Conservation (phyloP, 1,284 basidiomycete species). For the Pisolithus thermaeus region DNA sequence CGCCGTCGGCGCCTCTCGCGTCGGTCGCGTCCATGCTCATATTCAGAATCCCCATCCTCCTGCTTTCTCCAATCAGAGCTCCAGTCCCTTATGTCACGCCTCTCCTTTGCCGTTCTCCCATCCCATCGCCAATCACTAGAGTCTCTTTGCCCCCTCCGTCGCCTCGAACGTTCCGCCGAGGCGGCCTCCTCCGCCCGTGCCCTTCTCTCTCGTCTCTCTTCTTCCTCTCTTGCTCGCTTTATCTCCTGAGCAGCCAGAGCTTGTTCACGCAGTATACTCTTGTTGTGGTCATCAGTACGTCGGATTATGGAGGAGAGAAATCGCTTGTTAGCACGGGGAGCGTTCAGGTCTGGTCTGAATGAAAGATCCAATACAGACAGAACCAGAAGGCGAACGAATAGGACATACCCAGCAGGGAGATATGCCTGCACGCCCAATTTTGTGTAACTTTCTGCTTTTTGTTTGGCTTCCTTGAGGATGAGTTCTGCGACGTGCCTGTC, state of each 20-base stretch:
- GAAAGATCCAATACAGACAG: background rate
- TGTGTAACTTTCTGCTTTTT: slow-evolving; percentile 72
- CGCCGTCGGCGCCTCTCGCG: slow-evolving; percentile 13
- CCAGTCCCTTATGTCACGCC: slow-evolving; percentile 13
- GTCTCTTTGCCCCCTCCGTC: slow-evolving; percentile 32
- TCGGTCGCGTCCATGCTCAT: slow-evolving; percentile 1
- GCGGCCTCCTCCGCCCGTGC: slow-evolving; percentile 66
- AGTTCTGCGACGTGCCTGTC: slow-evolving; percentile 86
- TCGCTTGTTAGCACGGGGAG: slow-evolving; percentile 84
- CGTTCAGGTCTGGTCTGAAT: slow-evolving; percentile 46
- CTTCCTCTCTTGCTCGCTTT: slow-evolving; percentile 56
- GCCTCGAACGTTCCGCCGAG: slow-evolving; percentile 52
- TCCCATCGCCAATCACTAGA: slow-evolving; percentile 37
- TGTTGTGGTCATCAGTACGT: slow-evolving; percentile 90
- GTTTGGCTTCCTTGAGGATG: slow-evolving; percentile 84
- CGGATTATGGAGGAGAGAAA: slow-evolving; percentile 85
- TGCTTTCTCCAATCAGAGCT: slow-evolving; percentile 11
- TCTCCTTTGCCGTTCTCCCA: slow-evolving; percentile 32
- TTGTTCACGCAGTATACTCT: slow-evolving; percentile 73
- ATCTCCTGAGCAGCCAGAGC: slow-evolving; percentile 69
- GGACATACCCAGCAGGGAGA: slow-evolving; percentile 41
- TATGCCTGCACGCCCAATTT: slow-evolving; percentile 67
- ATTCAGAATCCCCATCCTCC: slow-evolving; percentile 12
- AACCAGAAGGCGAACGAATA: background rate
- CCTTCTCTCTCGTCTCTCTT: slow-evolving; percentile 53